Base-by-base conservation (phyloP, 805 yeast species). In the Barnettozyma wickerhamii region DNA sequence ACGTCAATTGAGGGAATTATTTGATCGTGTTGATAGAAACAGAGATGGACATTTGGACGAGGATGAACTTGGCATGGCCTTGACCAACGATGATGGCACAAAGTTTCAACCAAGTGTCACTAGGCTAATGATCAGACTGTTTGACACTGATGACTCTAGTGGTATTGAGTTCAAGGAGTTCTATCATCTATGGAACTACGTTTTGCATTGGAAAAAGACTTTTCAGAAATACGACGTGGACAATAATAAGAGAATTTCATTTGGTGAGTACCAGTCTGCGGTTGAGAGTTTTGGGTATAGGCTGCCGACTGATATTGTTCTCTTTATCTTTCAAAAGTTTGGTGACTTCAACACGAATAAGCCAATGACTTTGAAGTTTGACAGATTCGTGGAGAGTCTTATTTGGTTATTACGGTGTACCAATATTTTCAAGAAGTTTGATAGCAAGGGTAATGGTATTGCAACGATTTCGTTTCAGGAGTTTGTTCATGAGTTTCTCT, bases 371-470 rank as follows among this genome's bases (percentile, higher is more conserved):
- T 57, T 87, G 61, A 79, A 84, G 44, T 87, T 87, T 59, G 95
- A 87, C 58, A 72, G 78, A 59, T 87, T 87, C 62, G 88, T 87
- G 19, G 95, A 87, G 57, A 72, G 85, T 40, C 70, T 87, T 49
- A 84, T 86, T 14, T 83, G 86, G 72, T 67, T 87, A 49, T 72
- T 86, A 56, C 75, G 86, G 47, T 72, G 84, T 48, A 85, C 95
- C 1, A 89, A 84, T 55, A 69, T 81, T 12, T 87, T 87, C 67
- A 83, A 84, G 53, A 80, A 79, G 55, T 84, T 74, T 58, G 95
- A 87, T 58, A 64, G 71, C 10, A 88, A 84, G 47, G 74, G 83
- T 34, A 81, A 83, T 36, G 95, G 95, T 2, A 71, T 78, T 30
- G 87, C 86, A 3, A 73, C 79, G 0, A 74, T 81, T 10, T 75